Evolutionary conservation across 495 filamentous ascomycete species (phyloP).

Genomic region (Trypethelium eluteriae): DNA sequence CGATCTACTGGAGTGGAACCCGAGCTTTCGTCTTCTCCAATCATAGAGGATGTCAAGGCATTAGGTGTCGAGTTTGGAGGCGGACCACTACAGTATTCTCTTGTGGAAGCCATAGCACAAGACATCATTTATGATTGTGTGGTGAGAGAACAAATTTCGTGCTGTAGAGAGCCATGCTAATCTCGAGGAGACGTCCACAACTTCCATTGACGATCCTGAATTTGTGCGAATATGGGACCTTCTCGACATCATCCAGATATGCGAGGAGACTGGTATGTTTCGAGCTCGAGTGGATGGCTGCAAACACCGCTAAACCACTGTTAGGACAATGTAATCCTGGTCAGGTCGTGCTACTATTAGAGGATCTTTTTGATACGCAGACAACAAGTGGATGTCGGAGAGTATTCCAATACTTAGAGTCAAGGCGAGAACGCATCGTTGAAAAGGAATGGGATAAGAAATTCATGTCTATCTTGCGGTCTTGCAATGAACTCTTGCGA

Average conservation of each 20-base stretch:
- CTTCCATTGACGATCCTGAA: constrained; percentile 55
- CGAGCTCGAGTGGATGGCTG: not conserved
- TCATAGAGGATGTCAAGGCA: constrained; percentile 38
- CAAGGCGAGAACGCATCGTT: constrained; percentile 76
- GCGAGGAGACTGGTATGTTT: constrained; percentile 65
- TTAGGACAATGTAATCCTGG: constrained; percentile 74
- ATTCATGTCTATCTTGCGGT: constrained; percentile 75
- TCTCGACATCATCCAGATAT: constrained; percentile 77
- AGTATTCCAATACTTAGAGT: constrained; percentile 91
- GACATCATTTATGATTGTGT: constrained; percentile 67
- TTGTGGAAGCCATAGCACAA: constrained; percentile 70
- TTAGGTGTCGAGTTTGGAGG: constrained; percentile 31
- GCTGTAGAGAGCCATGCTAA: constrained; percentile 5
- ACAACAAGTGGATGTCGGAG: constrained; percentile 83
- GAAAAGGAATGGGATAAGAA: constrained; percentile 80
- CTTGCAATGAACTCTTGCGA: constrained; percentile 90
- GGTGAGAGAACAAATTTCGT: constrained; percentile 36
- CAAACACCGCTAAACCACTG: constrained; percentile 15
- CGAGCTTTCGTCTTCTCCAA: constrained; percentile 57
- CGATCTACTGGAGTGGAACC: constrained; percentile 64
- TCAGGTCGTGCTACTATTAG: constrained; percentile 79
- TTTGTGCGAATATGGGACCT: constrained; percentile 88
- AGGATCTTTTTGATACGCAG: constrained; percentile 92
- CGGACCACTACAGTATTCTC: constrained; percentile 35
- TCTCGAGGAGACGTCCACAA: constrained; percentile 23